phyloP scores from a whole-genome alignment of 2,329 filamentous ascomycete genomes.

The Pseudocercospora macadamiae region DNA sequence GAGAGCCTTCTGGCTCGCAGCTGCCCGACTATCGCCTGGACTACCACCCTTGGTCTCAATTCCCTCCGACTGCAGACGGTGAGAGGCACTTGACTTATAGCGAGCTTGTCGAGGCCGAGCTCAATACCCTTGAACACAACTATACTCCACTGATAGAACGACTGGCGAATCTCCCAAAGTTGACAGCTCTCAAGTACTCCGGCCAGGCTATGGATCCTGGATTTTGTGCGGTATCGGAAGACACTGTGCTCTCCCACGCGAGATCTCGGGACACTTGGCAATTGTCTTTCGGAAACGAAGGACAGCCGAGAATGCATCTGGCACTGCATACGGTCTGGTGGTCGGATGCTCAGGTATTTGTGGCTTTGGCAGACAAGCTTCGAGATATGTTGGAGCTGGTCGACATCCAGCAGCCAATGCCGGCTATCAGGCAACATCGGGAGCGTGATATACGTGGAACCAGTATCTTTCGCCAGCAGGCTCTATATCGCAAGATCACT shows the following conservation, averaged over 20 bases:
- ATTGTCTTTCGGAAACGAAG: conserved; percentile 2
- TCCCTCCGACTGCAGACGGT: conserved; percentile 7
- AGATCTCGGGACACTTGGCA: conserved; percentile 5
- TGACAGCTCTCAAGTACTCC: neutral
- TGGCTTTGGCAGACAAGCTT: neutral
- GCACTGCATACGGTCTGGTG: conserved; percentile 12
- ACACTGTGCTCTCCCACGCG: conserved; percentile 3
- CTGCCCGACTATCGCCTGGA: conserved; percentile 10
- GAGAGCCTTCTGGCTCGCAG: neutral
- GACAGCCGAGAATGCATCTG: conserved; percentile 1
- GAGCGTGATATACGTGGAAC: neutral
- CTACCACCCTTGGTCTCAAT: conserved; percentile 13
- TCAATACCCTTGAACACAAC: conserved; percentile 8
- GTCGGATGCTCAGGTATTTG: conserved; percentile 10
- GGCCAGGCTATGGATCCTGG: conserved; percentile 16
- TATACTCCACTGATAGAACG: conserved; percentile 2
- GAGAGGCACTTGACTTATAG: neutral
- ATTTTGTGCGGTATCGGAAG: neutral
- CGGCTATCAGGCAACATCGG: neutral
- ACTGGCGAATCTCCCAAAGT: neutral
- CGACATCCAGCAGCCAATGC: conserved; percentile 11
- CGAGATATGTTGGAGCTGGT: neutral
- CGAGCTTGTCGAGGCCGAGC: conserved; percentile 2
- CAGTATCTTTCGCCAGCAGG: neutral
- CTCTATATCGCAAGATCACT: neutral